Conservation (phyloP, 208 protist species). For the Phytomonas sp. region DNA sequence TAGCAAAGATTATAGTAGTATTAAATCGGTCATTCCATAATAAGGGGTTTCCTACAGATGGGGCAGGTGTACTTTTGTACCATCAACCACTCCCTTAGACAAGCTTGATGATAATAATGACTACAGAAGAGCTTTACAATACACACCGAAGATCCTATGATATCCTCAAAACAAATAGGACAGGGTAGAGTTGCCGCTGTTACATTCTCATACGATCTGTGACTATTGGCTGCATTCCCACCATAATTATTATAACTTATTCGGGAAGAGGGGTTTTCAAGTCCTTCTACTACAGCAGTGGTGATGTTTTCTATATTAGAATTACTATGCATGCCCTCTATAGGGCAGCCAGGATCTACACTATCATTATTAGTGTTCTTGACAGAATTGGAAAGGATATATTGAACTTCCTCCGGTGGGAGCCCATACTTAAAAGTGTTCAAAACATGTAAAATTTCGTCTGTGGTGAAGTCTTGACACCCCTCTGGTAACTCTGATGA, state of each 20-base stretch:
- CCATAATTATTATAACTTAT: neutral
- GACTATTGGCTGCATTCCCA: neutral
- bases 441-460: slow-evolving; percentile 4
- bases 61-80: slow-evolving; percentile 24
- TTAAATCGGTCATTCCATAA: neutral
- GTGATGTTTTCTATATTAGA: neutral
- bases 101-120: slow-evolving; percentile 25
- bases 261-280: neutral
- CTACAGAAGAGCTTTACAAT: slow-evolving; percentile 21
- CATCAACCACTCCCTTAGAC: slow-evolving; percentile 20
- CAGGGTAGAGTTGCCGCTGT: neutral
- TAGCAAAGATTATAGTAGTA: neutral
- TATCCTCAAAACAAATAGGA: slow-evolving; percentile 7
- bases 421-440: neutral
- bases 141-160: neutral
- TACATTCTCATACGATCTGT: neutral
- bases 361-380: neutral
- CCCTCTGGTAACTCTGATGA: neutral
- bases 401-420: neutral
- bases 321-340: neutral
- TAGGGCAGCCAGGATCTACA: neutral
- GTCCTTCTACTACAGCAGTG: neutral
- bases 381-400: neutral
- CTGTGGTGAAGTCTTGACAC: slow-evolving; percentile 4
- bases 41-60: slow-evolving; percentile 21